These are phyloP conservation scores for Fraxinus latifolia DNA, from an alignment of 305 asterid species.

Conservation along the genomic window DNA sequence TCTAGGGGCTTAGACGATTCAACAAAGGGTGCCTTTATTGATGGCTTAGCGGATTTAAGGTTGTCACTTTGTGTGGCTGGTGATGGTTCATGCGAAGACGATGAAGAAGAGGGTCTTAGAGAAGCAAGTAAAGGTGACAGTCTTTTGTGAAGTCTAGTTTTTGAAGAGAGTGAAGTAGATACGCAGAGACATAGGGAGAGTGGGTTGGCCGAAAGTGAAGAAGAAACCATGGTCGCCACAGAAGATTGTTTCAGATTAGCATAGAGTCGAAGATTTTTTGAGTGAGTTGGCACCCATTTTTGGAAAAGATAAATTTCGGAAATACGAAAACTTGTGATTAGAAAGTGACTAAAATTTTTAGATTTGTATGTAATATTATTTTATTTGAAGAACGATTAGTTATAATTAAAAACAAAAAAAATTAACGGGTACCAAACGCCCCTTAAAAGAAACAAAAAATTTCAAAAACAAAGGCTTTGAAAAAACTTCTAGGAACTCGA, in stretches of 20 bases:
- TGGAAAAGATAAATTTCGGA: too few relatives aligned
- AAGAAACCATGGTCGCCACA: conserved; percentile 57
- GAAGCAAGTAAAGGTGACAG: conserved; percentile 39
- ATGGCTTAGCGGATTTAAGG: conserved; percentile 29
- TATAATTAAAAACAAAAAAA: too few relatives aligned
- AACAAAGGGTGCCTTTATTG: conserved; percentile 27
- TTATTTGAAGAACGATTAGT: too few relatives aligned
- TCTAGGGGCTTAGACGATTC: conserved; percentile 39
- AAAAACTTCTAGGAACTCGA: background rate
- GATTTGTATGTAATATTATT: too few relatives aligned
- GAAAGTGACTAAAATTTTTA: too few relatives aligned
- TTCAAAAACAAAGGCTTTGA: background rate
- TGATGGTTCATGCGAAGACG: conserved; percentile 39
- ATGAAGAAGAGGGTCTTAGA: conserved; percentile 33
- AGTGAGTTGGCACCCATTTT: background rate
- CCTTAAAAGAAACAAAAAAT: background rate
- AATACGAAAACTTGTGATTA: too few relatives aligned
- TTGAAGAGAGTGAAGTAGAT: conserved; percentile 23
- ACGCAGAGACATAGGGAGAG: conserved; percentile 35
- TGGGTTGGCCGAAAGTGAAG: conserved; percentile 34
- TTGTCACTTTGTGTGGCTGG: conserved; percentile 35
- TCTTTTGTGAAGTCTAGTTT: conserved; percentile 14
- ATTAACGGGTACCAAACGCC: too few relatives aligned
- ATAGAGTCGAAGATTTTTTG: background rate
- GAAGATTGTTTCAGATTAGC: conserved; percentile 9